A percentile compares a stretch with the other conserved stretches of the same genome.
Evolutionary conservation across 345 rosid species (phyloP).

Genomic region (Populus tremula): DNA sequence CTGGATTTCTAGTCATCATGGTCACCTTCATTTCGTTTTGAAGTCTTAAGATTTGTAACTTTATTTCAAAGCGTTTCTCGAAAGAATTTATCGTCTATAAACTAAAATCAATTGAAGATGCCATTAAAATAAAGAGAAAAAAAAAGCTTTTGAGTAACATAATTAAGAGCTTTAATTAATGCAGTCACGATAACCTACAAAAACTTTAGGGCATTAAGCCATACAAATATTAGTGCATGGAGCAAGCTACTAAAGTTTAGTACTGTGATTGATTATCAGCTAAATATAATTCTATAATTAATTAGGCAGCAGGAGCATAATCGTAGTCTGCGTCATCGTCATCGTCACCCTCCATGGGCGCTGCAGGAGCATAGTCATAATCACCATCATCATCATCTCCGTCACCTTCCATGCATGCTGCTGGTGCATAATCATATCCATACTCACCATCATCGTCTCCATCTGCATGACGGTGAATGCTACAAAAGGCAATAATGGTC

Average conservation of each 20-base stretch:
- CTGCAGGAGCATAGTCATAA: conserved; percentile 1
- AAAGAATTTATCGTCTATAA: too few species aligned
- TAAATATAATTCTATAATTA: too few species aligned
- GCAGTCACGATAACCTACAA: neutral
- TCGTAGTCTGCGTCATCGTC: neutral
- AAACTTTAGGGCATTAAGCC: neutral
- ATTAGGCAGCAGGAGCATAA: neutral
- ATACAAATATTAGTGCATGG: neutral
- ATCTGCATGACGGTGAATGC: neutral
- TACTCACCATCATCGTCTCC: neutral
- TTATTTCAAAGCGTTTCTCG: too few species aligned
- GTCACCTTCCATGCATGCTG: neutral
- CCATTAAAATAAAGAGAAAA: too few species aligned
- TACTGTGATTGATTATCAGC: too few species aligned
- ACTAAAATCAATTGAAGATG: too few species aligned
- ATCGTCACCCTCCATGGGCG: neutral
- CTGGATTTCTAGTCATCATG: too few species aligned
- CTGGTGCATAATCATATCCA: neutral
- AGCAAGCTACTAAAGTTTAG: neutral
- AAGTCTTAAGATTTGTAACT: too few species aligned
- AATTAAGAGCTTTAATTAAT: too few species aligned
- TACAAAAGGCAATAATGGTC: neutral
- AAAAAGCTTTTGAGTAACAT: too few species aligned
- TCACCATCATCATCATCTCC: neutral
- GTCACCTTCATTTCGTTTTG: too few species aligned